Evolutionary conservation across 2,329 filamentous ascomycete species (phyloP).

Genomic region (Trichoderma koningii): DNA sequence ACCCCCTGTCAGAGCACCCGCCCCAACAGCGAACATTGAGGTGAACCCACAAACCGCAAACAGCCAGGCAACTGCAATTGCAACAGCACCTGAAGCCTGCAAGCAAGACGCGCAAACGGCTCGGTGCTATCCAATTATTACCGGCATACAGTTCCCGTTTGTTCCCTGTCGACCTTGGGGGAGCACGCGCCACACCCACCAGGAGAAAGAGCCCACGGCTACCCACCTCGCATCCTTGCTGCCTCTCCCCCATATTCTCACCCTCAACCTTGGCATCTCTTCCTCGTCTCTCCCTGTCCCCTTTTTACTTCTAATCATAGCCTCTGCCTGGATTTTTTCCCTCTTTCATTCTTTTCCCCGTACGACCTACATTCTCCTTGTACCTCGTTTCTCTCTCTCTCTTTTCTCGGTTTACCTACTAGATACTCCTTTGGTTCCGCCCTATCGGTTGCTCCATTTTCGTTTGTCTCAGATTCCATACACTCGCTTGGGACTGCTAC

Average conservation of each 20-base stretch:
- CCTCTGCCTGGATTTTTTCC: background rate
- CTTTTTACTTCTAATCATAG: background rate
- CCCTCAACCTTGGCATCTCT: background rate
- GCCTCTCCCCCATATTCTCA: background rate
- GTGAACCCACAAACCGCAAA: too few species aligned
- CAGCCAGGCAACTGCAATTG: too few species aligned
- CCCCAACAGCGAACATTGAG: too few species aligned
- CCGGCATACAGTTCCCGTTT: too few species aligned
- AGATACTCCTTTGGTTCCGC: background rate
- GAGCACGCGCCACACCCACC: background rate
- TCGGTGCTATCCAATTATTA: too few species aligned
- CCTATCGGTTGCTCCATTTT: background rate
- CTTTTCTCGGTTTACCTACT: background rate
- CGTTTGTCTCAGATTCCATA: background rate
- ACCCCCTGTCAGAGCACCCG: too few species aligned
- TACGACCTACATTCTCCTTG: background rate
- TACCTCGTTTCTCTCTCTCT: background rate
- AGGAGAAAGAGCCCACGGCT: background rate
- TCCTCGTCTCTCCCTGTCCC: background rate
- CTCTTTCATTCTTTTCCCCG: background rate
- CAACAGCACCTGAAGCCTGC: too few species aligned
- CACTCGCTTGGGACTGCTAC: constrained; percentile 9
- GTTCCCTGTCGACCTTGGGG: too few species aligned
- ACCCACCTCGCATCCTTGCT: constrained; percentile 12
- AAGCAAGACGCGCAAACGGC: too few species aligned